Conservation (phyloP, 1,284 basidiomycete species). For the Fomitopsis pinicola region DNA sequence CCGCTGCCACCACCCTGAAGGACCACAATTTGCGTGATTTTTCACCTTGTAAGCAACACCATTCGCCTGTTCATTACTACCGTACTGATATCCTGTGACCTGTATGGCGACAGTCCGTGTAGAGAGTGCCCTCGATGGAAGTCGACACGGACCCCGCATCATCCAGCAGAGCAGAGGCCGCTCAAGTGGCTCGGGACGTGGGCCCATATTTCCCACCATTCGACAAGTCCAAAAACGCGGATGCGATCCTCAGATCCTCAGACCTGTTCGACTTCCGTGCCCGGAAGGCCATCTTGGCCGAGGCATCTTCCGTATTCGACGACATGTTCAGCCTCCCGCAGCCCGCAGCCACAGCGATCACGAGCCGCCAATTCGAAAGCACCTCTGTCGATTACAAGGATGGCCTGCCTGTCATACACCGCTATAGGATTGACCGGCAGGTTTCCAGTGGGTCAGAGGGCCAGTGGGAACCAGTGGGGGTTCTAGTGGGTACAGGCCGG, state of each 20-base stretch:
- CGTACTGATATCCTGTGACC: too few species aligned
- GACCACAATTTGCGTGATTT: too few species aligned
- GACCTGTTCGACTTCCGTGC: conserved; percentile 3
- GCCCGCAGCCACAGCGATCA: neutral
- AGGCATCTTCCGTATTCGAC: conserved; percentile 5
- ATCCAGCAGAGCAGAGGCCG: neutral
- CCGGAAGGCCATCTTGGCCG: conserved; percentile 1
- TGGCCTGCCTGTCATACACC: conserved; percentile 18
- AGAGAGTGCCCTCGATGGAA: too few species aligned
- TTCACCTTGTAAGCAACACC: too few species aligned
- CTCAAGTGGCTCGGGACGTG: neutral
- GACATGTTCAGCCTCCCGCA: conserved; percentile 12
- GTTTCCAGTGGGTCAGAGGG: too few species aligned
- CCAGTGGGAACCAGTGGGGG: too few species aligned
- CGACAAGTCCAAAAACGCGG: conserved; percentile 1
- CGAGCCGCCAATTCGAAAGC: neutral
- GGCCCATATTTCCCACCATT: conserved; percentile 8
- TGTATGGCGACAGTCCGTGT: too few species aligned
- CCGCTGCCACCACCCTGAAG: too few species aligned
- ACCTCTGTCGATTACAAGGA: conserved; percentile 14
- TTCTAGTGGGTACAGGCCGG: too few species aligned
- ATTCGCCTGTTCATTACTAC: too few species aligned
- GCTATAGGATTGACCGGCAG: too few species aligned
- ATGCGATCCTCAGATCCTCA: conserved; percentile 4
- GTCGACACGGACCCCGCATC: neutral